Evolutionary conservation across 768 basidiomycete genomes (phyloP), one percentile per base, ranked within the genome.

Genomic region (Trametes sanguinea): DNA sequence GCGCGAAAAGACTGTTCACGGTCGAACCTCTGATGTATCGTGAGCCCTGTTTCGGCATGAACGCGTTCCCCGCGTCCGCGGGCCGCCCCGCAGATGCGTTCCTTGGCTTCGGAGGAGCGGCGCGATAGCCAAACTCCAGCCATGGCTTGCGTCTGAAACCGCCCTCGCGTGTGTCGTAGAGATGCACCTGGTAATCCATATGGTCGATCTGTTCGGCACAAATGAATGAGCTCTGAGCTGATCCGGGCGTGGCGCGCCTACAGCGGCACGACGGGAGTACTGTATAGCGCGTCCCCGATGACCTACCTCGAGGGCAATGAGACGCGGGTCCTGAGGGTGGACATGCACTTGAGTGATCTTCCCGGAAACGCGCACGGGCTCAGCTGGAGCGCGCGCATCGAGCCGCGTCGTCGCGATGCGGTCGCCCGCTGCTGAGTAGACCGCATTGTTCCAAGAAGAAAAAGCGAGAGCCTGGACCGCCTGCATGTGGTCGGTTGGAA

Each of bases 251-350:
- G 50, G 43, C 42, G 50, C 30, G 42, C 32, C 35, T 40, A 22
- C 32, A 44, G 40, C 40, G 50, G 57, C 33, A 50, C 11, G 32
- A 9, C 29, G 40, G 47, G 29, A 22, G 35, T 11, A 51, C 39
- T 44, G 57, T 45, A 59, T 51, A 29, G 57, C 50, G 57, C 57
- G 57, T 37, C 32, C 57, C 63, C 65, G 4, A 65, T 63, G 57
- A 70, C 80, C 68, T 65, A 79, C 83, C 77, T 85, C 82, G 27
- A 83, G 70, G 44, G 81, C 70, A 17, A 78, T 75, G 57, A 85
- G 63, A 57, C 76, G 70, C 45, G 68, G 63, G 47, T 67, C 57
- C 33, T 82, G 75, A 43, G 78, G 79, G 61, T 81, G 77, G 29
- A 78, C 67, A 65, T 83, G 81, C 53, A 83, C 76, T 54, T 83